Evolutionary conservation across 345 rosid genomes (phyloP).

Genomic region (Brassica carinata): DNA sequence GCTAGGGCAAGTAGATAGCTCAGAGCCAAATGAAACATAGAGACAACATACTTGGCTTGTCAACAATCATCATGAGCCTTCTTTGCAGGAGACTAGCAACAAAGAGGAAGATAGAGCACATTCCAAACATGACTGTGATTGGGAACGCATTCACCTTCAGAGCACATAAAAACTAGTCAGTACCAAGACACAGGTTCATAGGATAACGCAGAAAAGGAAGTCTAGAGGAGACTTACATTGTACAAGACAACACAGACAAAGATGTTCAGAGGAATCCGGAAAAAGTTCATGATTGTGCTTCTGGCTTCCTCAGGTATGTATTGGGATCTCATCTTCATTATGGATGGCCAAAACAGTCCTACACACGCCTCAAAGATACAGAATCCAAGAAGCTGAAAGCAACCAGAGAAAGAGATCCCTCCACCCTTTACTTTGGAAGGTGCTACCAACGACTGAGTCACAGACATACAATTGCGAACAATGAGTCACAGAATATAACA

Average conservation of each 20-base stretch:
- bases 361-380: slow-evolving; percentile 96
- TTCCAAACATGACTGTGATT: slow-evolving; percentile 91
- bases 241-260: slow-evolving; percentile 92
- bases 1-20: slow-evolving; percentile 17
- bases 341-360: slow-evolving; percentile 98
- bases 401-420: slow-evolving; percentile 79
- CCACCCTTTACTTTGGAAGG: slow-evolving; percentile 82
- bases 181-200: slow-evolving; percentile 1
- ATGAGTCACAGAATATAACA: slow-evolving; percentile 14
- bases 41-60: slow-evolving; percentile 71
- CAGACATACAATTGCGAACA: slow-evolving; percentile 20
- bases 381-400: slow-evolving; percentile 86
- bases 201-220: neutral
- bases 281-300: slow-evolving; percentile 99
- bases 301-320: slow-evolving; percentile 99
- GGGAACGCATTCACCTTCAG: slow-evolving; percentile 87
- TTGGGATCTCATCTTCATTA: slow-evolving; percentile 99
- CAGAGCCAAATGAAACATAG: slow-evolving; percentile 23
- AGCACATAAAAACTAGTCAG: slow-evolving; percentile 21
- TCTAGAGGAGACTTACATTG: slow-evolving; percentile 57
- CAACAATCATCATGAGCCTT: slow-evolving; percentile 74
- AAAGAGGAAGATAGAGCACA: slow-evolving; percentile 98
- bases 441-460: slow-evolving; percentile 53
- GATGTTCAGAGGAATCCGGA: slow-evolving; percentile 93
- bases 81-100: slow-evolving; percentile 85